phyloP scores from a whole-genome alignment of 1,139 yeast species.

The Wickerhamiella pararugosa region DNA sequence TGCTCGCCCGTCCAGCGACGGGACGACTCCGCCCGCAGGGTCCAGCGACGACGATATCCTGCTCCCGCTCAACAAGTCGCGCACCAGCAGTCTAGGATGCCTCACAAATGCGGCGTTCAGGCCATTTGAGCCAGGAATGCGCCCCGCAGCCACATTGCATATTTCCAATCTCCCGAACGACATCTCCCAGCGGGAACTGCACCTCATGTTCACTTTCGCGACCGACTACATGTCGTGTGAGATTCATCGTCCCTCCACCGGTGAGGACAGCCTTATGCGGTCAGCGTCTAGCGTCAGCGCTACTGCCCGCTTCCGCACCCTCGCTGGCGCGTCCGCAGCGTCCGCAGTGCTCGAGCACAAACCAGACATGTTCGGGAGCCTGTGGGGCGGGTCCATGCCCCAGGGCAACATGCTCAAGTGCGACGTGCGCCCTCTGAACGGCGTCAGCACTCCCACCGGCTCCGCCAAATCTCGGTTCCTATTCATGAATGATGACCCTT shows the following conservation, averaged over 20 bases:
- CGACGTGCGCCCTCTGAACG: conserved; percentile 6
- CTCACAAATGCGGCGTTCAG: conserved; percentile 3
- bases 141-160: conserved; percentile 8
- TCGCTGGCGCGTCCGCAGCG: conserved; percentile 54
- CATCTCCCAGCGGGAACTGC: conserved; percentile 59
- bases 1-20: conserved; percentile 3
- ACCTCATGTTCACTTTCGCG: conserved; percentile 65
- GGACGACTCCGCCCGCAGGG: conserved; percentile 2
- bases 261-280: conserved; percentile 20
- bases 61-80: conserved; percentile 5
- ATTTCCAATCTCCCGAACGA: conserved; percentile 58
- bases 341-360: conserved; percentile 52
- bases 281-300: conserved; percentile 27
- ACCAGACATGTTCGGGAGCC: conserved; percentile 40
- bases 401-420: conserved; percentile 5
- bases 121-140: conserved; percentile 3
- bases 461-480: conserved; percentile 7
- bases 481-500: conserved; percentile 5
- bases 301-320: conserved; percentile 49
- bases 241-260: conserved; percentile 26
- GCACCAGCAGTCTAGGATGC: conserved; percentile 6
- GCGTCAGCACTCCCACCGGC: conserved; percentile 5
- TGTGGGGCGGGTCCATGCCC: conserved; percentile 3
- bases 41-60: conserved; percentile 7
- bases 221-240: conserved; percentile 56